Conservation (phyloP, 768 basidiomycete genomes). For the Lactarius akahatsu region DNA sequence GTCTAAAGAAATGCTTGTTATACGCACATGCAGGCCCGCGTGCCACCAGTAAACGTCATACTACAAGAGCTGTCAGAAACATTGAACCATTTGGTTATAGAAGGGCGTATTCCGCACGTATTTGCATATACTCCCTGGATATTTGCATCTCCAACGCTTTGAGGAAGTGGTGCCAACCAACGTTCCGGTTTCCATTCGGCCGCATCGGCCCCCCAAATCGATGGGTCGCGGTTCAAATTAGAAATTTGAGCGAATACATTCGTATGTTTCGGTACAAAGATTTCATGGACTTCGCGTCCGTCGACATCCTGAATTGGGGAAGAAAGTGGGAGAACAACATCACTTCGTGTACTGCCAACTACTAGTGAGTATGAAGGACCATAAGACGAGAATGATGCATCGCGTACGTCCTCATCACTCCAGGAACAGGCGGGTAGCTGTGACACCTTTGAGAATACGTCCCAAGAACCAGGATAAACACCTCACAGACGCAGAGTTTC, state of each 20-base stretch:
- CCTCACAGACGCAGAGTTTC: constrained; percentile 29
- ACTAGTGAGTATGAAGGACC: constrained; percentile 3
- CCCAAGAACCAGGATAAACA: not conserved
- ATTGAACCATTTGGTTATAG: not conserved
- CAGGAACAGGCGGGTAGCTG: not conserved
- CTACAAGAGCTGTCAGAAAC: not conserved
- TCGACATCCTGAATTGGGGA: not conserved
- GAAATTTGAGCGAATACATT: constrained; percentile 32
- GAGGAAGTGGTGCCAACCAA: constrained; percentile 37
- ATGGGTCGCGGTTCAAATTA: constrained; percentile 34
- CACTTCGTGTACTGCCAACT: not conserved
- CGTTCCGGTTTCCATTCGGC: constrained; percentile 46
- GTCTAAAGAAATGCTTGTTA: not conserved
- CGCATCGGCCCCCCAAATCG: constrained; percentile 46
- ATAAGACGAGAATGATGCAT: not conserved
- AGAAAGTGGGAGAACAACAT: not conserved
- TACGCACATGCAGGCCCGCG: constrained; percentile 17
- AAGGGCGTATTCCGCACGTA: constrained; percentile 25
- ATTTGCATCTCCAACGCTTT: constrained; percentile 32
- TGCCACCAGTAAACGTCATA: constrained; percentile 12
- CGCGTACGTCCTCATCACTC: not conserved
- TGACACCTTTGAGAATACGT: not conserved
- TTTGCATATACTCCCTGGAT: constrained; percentile 39
- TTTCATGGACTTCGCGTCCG: not conserved
- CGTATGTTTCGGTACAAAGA: constrained; percentile 36